Evolutionary conservation across 352 stramenopile species (phyloP), one percentile per base, ranked within the genome.

Genomic region (Globisporangium iwayamae): DNA sequence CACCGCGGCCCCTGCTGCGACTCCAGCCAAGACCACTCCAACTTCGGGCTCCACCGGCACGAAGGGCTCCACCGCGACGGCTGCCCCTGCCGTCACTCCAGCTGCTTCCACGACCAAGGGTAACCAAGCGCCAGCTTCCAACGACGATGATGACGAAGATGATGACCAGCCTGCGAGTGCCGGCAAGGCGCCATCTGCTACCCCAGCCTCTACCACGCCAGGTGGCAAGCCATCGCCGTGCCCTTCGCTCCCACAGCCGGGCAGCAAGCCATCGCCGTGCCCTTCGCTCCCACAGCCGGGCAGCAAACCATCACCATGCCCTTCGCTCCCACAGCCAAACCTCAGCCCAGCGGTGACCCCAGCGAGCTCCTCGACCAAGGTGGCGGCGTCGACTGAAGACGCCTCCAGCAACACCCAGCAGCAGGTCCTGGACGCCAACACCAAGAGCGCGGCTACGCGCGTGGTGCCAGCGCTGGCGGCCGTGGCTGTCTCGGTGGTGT

Each of bases 401-500:
- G 16, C 39, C 11, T 53, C 47, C n/a, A 62, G 53, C 59, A 71
- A 57, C 53, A 51, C 55, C 18, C 65, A 70, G 62, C 66, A 75
- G 54, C 41, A 71, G 20, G 63, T 67, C 9, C 41, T 74, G 9
- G 58, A 70, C 18, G 80, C 78, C 47, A 76, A 71, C 62, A 82
- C 74, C 34, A 68, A 78, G 72, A 82, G 65, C 68, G 68, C 64
- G 2, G 69, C 69, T 7, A 47, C 62, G 46, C 67, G 68, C 52
- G 25, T 65, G 61, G 62, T 71, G 45, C 56, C 72, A 43, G 73
- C 71, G 0, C 14, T 86, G 34, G 62, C 70, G 10, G 68, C 68
- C 0, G 63, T 84, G 32, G 68, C 68, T 34, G 38, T 79, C 6
- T 85, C 76, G 2, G 60, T 69, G 20, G 72, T 70, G 46, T 79